phyloP scores from a whole-genome alignment of 441 rosid species.

The Erodium trifolium region DNA sequence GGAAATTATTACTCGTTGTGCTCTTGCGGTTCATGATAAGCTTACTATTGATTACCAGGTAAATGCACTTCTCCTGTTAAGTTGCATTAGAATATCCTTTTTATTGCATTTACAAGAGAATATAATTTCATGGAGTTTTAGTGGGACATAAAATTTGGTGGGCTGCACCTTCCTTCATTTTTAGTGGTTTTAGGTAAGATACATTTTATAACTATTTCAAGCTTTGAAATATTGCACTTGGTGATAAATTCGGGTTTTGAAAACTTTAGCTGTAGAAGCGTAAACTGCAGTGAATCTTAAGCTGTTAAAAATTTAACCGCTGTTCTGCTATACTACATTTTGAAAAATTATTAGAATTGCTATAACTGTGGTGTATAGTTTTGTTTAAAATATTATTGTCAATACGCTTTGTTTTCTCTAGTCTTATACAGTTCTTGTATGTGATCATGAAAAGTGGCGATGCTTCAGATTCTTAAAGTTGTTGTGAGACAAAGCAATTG shows the following conservation, averaged over 20 bases:
- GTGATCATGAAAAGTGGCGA: neutral
- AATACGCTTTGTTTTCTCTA: neutral
- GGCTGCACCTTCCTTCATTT: neutral
- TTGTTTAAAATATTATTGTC: neutral
- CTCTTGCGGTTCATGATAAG: conserved; percentile 71
- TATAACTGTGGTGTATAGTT: neutral
- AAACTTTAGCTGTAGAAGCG: neutral
- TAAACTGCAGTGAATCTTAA: neutral
- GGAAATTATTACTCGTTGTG: conserved; percentile 69
- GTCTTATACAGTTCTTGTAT: conserved; percentile 3
- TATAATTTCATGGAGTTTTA: neutral
- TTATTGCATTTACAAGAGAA: neutral
- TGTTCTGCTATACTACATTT: neutral
- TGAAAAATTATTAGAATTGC: neutral
- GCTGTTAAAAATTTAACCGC: neutral
- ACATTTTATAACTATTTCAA: neutral
- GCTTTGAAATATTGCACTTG: neutral
- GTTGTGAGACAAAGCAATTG: neutral
- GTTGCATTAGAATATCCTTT: neutral
- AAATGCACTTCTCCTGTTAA: conserved; percentile 13
- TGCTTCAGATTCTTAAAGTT: conserved; percentile 4
- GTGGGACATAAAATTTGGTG: neutral
- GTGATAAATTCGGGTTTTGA: neutral
- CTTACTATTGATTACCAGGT: conserved; percentile 83
- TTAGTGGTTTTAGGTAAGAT: neutral